These are phyloP conservation scores for Buddleja alternifolia DNA, from an alignment of 257 asterid genomes.

Conservation along the genomic window DNA sequence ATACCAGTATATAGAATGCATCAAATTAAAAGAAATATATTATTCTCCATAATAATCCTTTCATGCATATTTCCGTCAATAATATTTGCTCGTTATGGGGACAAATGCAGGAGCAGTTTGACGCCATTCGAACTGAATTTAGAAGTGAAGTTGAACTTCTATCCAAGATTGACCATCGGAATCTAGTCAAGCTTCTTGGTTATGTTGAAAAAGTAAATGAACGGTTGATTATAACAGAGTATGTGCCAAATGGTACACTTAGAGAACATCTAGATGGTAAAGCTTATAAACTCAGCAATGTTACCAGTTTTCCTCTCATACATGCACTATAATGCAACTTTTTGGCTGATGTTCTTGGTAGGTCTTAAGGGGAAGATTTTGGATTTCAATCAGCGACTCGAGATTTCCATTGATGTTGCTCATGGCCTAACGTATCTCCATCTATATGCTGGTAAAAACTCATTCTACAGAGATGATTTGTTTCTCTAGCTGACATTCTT, in stretches of 20 bases:
- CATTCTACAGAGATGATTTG: slow-evolving; percentile 19
- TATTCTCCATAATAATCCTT: slow-evolving; percentile 3
- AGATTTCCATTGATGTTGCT: slow-evolving; percentile 88
- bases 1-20: background rate
- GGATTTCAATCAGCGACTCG: slow-evolving; percentile 94
- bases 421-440: slow-evolving; percentile 96
- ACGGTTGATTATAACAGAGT: slow-evolving; percentile 88
- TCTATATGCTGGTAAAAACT: slow-evolving; percentile 77
- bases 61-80: slow-evolving; percentile 9
- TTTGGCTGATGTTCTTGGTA: slow-evolving; percentile 41
- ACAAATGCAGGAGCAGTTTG: slow-evolving; percentile 62
- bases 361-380: slow-evolving; percentile 74
- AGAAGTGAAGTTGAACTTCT: slow-evolving; percentile 94
- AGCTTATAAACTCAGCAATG: slow-evolving; percentile 25
- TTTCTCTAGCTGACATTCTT: slow-evolving; percentile 19
- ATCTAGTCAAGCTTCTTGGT: slow-evolving; percentile 93
- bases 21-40: slow-evolving; percentile 1
- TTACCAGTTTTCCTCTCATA: slow-evolving; percentile 8
- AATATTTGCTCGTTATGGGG: slow-evolving; percentile 10
- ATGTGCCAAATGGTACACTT: slow-evolving; percentile 92
- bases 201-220: slow-evolving; percentile 84
- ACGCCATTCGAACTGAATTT: slow-evolving; percentile 66
- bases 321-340: slow-evolving; percentile 13
- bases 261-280: slow-evolving; percentile 98
- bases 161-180: slow-evolving; percentile 94